Percentiles rank a stretch among this genome's conserved stretches.
Evolutionary conservation across 116 monocot genomes (phyloP).

Genomic region (Trichopus zeylanicus): DNA sequence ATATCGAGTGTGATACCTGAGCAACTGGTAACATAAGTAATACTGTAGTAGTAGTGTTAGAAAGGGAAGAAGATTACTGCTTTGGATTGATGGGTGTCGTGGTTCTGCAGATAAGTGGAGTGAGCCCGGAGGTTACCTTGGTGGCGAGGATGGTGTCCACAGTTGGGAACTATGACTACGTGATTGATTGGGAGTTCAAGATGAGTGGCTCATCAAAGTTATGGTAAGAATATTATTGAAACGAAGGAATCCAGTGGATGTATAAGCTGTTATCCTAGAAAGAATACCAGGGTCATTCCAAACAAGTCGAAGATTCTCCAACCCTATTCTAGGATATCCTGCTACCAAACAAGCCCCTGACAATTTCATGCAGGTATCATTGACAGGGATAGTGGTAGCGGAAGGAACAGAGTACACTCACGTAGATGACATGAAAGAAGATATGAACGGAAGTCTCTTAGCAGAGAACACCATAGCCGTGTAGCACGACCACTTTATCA

Average conservation of each 20-base stretch:
- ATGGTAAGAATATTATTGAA: conserved; percentile 31
- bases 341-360: not conserved
- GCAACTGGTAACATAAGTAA: conserved; percentile 37
- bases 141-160: conserved; percentile 55
- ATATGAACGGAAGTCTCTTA: conserved; percentile 30
- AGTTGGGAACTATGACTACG: conserved; percentile 52
- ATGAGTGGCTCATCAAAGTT: conserved; percentile 45
- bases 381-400: conserved; percentile 43
- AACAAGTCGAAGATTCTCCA: no score
- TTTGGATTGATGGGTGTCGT: no score
- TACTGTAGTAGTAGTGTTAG: no score
- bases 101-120: conserved; percentile 42
- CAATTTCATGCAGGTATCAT: conserved; percentile 20
- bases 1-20: conserved; percentile 42
- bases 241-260: no score
- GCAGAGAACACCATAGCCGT: conserved; percentile 35
- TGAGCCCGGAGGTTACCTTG: conserved; percentile 39
- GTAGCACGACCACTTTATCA: conserved; percentile 53
- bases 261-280: no score
- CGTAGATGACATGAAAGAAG: conserved; percentile 29
- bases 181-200: conserved; percentile 66
- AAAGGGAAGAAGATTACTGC: no score
- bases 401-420: conserved; percentile 29
- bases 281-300: no score
- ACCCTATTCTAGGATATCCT: no score